Evolutionary conservation across 768 basidiomycete genomes (phyloP), one percentile per base, ranked within the genome.

Genomic region (Pholiota microspora): DNA sequence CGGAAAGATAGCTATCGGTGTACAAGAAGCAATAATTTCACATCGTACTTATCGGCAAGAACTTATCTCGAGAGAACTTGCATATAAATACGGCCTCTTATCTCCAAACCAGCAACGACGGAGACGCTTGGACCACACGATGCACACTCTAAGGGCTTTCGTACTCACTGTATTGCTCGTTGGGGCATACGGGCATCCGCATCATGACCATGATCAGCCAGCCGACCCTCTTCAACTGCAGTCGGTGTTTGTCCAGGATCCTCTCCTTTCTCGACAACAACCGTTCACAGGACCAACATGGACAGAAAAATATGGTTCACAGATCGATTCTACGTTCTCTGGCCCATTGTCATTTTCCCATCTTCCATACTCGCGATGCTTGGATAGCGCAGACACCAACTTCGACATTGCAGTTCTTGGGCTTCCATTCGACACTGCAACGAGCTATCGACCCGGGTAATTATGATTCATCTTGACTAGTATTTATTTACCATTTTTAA

Each of bases 271-370:
- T 13, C 16, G 34, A 4, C 55, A 51, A 28, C 28, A 49, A 15
- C 40, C 54, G 9, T 56, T 56, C 23, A 36, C 56, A 23, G 59
- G 58, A 15, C 64, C 63, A 15, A 80, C 80, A 49, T 91, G 88
- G 88, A 66, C 76, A 6, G 75, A 81, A 51, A 91, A 88, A 67
- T 94, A 91, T 60, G 90, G 89, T n/a, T 64, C 69, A 7, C 86
- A 89, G 58, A 75, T 78, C 16, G 91, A 94, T 69, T 82, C 86
- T 36, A 69, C 77, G 4, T 95, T 91, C 73, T 83, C 88, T 5
- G 93, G 94, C 0, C 87, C 91, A 27, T 76, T 89, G 13, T 78
- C 89, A 0, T 96, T 95, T 73, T 88, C 92, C 16, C 92, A 92
- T 63, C 72, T 92, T 12, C 85, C 89, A 1, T 92, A 91, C 65